A percentile compares a stretch with the other conserved stretches of the same genome.
Conservation (phyloP, 768 basidiomycete species). For the Scleroderma bovista region DNA sequence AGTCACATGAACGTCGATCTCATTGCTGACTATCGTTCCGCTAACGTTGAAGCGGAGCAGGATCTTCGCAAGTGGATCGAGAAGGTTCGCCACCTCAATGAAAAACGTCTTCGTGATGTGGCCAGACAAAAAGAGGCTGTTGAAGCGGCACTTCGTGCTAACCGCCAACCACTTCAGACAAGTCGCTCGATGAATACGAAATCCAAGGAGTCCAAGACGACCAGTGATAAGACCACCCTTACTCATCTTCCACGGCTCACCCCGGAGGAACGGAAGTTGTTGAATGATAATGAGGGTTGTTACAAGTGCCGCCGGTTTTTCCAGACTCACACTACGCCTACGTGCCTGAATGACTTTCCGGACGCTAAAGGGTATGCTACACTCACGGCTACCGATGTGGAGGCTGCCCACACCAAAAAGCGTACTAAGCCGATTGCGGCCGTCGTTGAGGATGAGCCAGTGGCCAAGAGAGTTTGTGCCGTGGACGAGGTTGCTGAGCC, state of each 20-base stretch:
- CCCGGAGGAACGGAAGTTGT: conserved; percentile 1
- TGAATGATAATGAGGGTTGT: conserved; percentile 17
- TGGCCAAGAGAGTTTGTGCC: background rate
- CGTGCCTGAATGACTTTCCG: conserved; percentile 19
- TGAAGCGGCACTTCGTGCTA: background rate
- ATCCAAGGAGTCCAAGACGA: background rate
- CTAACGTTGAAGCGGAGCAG: background rate
- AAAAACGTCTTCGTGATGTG: background rate
- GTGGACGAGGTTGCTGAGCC: background rate
- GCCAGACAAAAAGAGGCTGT: no score
- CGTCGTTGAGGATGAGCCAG: background rate
- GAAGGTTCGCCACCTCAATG: background rate
- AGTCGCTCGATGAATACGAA: background rate
- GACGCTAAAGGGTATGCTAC: conserved; percentile 10
- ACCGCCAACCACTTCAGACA: background rate
- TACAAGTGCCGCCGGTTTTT: conserved; percentile 17
- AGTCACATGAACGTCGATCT: background rate
- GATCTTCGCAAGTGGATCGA: background rate
- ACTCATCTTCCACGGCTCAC: conserved; percentile 7
- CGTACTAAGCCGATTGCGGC: background rate
- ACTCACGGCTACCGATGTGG: conserved; percentile 5
- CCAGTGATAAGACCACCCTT: background rate
- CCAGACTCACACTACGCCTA: conserved; percentile 6
- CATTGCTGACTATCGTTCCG: background rate
- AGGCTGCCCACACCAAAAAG: background rate